Evolutionary conservation across 129 eudicot genomes (phyloP).

Genomic region (carrot (Daucus carota)): DH1_v3.0 NC_030384.2:36667501-36668000

Average conservation of each 20-base stretch:
- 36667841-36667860: constrained; percentile 58
- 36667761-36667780: too few species aligned
- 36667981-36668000: background rate
- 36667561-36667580: background rate
- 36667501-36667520: background rate
- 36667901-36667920: background rate
- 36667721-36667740: constrained; percentile 49
- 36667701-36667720: constrained; percentile 99
- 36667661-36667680: constrained; percentile 22
- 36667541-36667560: background rate
- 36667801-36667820: constrained; percentile 93
- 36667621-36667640: constrained; percentile 97
- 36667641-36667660: constrained; percentile 50
- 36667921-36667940: background rate
- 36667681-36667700: constrained; percentile 50
- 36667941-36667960: background rate
- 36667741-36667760: background rate
- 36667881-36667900: constrained; percentile 10
- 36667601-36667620: constrained; percentile 38
- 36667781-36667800: constrained; percentile 71
- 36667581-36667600: constrained; percentile 13
- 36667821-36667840: constrained; percentile 92
- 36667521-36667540: background rate
- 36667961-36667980: too few species aligned
- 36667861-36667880: constrained; percentile 83